Base-by-base conservation (phyloP, 257 asterid genomes). In the Verbascum thapsus region DNA sequence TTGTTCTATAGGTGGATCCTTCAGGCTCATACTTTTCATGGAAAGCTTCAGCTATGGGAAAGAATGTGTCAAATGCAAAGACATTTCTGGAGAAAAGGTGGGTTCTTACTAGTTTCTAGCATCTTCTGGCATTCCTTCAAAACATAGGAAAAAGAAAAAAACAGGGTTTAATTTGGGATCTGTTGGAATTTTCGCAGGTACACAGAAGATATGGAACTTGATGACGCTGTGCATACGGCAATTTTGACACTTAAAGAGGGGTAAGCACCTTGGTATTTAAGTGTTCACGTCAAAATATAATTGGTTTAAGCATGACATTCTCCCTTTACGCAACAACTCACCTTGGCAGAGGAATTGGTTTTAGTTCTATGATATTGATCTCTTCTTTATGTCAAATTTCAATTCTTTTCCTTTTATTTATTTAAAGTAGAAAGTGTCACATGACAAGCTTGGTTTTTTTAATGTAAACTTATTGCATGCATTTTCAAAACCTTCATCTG, bases 1-100 rank as follows among this genome's bases (percentile, higher is more conserved):
- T 49, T 35, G 45, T 56, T 11, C 53, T 63, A 8, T 64, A 76
- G 99, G 99, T 94, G 72, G 99, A 94, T 81, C 99, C 99, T 55
- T 94, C 99, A 4, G 99, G 99, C 57, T 94, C 99, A 5, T 94
- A 94, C 76, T 94, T 90, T 74, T 94, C 97, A 32, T 94, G 99
- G 99, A 94, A 94, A 78, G 99, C 99, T 76, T 94, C 99, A 32
- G 99, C 99, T 66, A 87, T 94, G 99, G 99, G 99, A 38, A 94
- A 94, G 84, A 94, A 94, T 78, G 99, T 94, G 49, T 90, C 99
- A 47, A 94, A 94, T 55, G 99, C 99, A 17, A 94, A 94, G 80
- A 90, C 99, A 3, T 94, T 94, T 80, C 90, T 90, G 55, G 99
- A 94, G 72, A 94, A 94, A 79, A 85, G 99, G 99, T 87, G 61